Percentiles rank a stretch among this genome's conserved stretches.
Conservation (phyloP, 1,139 yeast genomes). For the Hyphopichia fennica region DNA sequence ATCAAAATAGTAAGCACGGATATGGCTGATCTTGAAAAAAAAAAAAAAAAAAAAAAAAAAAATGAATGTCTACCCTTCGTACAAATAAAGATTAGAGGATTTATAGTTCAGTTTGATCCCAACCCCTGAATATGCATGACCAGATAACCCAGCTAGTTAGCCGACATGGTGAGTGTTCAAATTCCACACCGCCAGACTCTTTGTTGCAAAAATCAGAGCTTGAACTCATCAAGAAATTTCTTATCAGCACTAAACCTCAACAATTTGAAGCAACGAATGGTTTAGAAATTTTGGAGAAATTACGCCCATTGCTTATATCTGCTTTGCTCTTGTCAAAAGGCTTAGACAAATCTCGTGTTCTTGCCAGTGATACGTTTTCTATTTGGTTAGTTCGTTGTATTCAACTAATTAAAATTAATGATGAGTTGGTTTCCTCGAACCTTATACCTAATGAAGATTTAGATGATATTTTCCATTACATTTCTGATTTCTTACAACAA, state of each 20-base stretch:
- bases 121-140: neutral
- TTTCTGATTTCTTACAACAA: slow-evolving; percentile 69
- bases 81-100: too few relatives aligned
- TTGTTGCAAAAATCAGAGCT: neutral
- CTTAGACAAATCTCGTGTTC: slow-evolving; percentile 30
- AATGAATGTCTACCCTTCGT: too few relatives aligned
- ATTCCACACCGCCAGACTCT: neutral
- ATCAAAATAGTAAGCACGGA: too few relatives aligned
- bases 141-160: neutral
- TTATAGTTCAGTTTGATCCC: too few relatives aligned
- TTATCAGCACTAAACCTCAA: slow-evolving; percentile 11
- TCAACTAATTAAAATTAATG: slow-evolving; percentile 22
- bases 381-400: slow-evolving; percentile 62
- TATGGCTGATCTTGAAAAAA: too few relatives aligned
- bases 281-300: neutral
- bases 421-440: neutral
- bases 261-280: neutral
- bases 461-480: slow-evolving; percentile 42
- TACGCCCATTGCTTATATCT: slow-evolving; percentile 11
- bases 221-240: slow-evolving; percentile 8
- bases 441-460: neutral
- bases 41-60: too few relatives aligned
- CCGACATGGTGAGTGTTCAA: slow-evolving; percentile 1
- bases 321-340: slow-evolving; percentile 24
- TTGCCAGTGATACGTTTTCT: slow-evolving; percentile 59